A percentile compares a stretch with the other conserved stretches of the same genome.
Conservation (phyloP, 2,329 filamentous ascomycete genomes). For the Aspergillus uvarum region DNA sequence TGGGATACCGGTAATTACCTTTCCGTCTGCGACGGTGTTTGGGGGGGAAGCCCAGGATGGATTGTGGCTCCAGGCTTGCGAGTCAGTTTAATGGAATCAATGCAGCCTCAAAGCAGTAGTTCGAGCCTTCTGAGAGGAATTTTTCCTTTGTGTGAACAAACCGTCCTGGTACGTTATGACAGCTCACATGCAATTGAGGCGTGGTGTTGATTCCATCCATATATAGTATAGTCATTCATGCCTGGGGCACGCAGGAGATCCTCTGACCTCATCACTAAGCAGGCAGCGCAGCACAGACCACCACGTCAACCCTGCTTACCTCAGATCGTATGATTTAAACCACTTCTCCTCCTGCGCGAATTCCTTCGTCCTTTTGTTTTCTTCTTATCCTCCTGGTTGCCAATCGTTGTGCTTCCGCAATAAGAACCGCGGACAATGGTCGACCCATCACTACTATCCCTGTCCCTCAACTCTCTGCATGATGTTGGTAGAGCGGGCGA, state of each 20-base stretch:
- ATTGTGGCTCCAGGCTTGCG: too few species aligned
- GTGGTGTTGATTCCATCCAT: background rate
- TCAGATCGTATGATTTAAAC: conserved; percentile 1
- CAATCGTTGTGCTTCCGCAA: background rate
- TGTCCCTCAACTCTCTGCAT: background rate
- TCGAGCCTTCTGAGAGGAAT: too few species aligned
- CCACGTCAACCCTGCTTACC: background rate
- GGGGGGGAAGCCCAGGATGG: too few species aligned
- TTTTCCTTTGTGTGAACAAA: too few species aligned
- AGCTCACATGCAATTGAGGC: background rate
- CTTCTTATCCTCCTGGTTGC: background rate
- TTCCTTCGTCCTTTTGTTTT: background rate
- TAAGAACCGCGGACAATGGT: background rate
- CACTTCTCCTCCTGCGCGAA: background rate
- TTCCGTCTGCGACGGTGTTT: too few species aligned
- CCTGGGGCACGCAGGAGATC: background rate
- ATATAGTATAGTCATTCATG: background rate
- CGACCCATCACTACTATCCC: background rate
- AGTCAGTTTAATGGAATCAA: too few species aligned
- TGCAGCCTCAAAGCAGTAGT: too few species aligned
- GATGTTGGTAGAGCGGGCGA: background rate
- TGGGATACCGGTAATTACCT: too few species aligned
- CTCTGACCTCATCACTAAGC: background rate
- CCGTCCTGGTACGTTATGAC: background rate
- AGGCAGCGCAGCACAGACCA: background rate